A percentile compares a stretch with the other conserved stretches of the same genome.
phyloP scores from a whole-genome alignment of 1,284 basidiomycete species.

The Moniliophthora roreri region DNA sequence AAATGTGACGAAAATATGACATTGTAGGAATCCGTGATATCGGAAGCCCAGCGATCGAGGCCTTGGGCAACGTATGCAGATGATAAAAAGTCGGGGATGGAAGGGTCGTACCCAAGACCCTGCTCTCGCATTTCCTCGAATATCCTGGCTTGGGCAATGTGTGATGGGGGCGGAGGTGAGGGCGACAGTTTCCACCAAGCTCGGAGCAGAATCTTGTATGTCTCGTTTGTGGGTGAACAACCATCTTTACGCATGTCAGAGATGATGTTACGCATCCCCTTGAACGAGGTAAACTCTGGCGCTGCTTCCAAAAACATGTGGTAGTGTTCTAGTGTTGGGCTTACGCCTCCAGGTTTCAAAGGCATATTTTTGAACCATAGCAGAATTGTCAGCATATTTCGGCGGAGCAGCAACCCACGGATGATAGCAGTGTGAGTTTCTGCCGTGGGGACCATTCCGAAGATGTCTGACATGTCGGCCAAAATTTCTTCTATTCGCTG shows the following conservation, averaged over 20 bases:
- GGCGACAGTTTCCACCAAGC: slow-evolving; percentile 33
- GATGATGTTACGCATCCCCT: slow-evolving; percentile 40
- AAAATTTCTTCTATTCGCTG: slow-evolving; percentile 50
- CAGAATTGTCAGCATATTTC: slow-evolving; percentile 39
- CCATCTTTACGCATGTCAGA: slow-evolving; percentile 42
- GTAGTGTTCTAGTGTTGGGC: slow-evolving; percentile 53
- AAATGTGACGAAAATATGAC: slow-evolving; percentile 3
- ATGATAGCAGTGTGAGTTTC: slow-evolving; percentile 47
- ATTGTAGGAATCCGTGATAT: slow-evolving; percentile 6
- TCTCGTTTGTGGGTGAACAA: slow-evolving; percentile 45
- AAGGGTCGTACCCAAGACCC: slow-evolving; percentile 42
- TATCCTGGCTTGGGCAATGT: slow-evolving; percentile 39
- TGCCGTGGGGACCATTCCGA: slow-evolving; percentile 40
- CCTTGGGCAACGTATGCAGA: slow-evolving; percentile 38
- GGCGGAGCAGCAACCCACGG: slow-evolving; percentile 41
- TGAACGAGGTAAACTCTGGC: slow-evolving; percentile 34
- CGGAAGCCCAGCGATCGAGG: slow-evolving; percentile 6
- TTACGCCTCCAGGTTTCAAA: slow-evolving; percentile 40
- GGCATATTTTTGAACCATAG: slow-evolving; percentile 53
- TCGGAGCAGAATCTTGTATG: slow-evolving; percentile 46
- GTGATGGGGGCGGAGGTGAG: slow-evolving; percentile 28
- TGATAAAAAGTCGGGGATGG: slow-evolving; percentile 40
- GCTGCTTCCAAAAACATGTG: slow-evolving; percentile 49
- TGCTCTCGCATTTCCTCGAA: slow-evolving; percentile 45
- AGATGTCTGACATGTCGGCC: slow-evolving; percentile 40